Evolutionary conservation across 192 early-diverging fungal species (phyloP).

Genomic region (Dissophora ornata): DNA sequence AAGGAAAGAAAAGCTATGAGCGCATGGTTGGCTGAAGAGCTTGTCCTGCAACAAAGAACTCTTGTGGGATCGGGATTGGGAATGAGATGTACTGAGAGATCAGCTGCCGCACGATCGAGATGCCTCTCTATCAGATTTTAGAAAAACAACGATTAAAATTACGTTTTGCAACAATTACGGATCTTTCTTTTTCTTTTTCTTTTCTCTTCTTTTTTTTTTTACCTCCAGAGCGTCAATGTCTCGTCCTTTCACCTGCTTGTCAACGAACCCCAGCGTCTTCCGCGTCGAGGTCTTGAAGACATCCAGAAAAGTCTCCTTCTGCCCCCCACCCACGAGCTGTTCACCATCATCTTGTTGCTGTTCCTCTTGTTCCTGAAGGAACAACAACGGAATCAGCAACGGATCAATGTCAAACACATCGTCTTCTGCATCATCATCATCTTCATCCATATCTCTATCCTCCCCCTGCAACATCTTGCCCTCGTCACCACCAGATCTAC

Average conservation of each 20-base stretch:
- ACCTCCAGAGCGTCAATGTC: constrained; percentile 16
- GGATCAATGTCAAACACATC: constrained; percentile 51
- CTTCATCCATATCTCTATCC: background rate
- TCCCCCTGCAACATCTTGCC: background rate
- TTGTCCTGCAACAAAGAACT: constrained; percentile 28
- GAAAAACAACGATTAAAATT: no score
- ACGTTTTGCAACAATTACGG: no score
- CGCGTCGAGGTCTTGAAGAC: constrained; percentile 24
- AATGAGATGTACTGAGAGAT: constrained; percentile 21
- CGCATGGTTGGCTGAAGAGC: background rate
- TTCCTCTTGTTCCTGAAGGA: constrained; percentile 15
- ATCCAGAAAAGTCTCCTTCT: constrained; percentile 13
- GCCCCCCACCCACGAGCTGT: no score
- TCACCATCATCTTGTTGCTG: background rate
- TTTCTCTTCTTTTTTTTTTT: no score
- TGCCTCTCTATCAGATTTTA: constrained; percentile 9
- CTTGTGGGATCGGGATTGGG: constrained; percentile 33
- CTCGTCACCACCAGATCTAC: background rate
- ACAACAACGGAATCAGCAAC: constrained; percentile 37
- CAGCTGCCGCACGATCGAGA: constrained; percentile 29
- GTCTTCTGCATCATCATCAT: background rate
- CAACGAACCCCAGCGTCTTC: constrained; percentile 14
- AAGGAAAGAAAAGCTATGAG: background rate
- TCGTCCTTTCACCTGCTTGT: constrained; percentile 13
- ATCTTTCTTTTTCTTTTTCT: no score